Evolutionary conservation across 805 yeast genomes (phyloP).

Genomic region (Isabelozyma heimii): DNA sequence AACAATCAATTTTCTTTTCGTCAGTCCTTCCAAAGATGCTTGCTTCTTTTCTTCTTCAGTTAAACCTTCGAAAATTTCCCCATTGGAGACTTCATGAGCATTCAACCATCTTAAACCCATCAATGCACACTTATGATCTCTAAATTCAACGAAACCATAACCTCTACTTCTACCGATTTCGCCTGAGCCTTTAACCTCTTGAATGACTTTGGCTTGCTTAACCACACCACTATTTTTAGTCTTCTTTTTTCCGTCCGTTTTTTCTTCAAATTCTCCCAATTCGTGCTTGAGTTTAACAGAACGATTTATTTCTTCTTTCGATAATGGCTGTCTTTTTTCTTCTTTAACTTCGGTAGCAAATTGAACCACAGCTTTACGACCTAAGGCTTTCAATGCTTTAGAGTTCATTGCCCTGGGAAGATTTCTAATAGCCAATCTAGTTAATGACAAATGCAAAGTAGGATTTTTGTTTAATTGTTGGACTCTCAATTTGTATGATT

Average conservation of each 20-base stretch:
- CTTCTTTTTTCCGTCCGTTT: conserved; percentile 45
- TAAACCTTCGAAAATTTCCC: conserved; percentile 71
- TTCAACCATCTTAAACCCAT: conserved; percentile 98
- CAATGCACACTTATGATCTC: conserved; percentile 88
- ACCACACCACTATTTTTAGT: conserved; percentile 86
- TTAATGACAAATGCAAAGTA: conserved; percentile 84
- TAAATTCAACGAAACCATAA: conserved; percentile 90
- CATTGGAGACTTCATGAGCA: conserved; percentile 77
- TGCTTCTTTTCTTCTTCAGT: conserved; percentile 62
- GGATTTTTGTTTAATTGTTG: conserved; percentile 91
- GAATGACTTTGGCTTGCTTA: conserved; percentile 87
- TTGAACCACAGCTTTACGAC: conserved; percentile 90
- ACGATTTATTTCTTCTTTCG: conserved; percentile 83
- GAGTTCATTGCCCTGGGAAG: conserved; percentile 90
- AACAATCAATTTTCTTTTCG: conserved; percentile 76
- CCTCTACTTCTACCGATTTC: conserved; percentile 91
- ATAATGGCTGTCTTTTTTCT: conserved; percentile 73
- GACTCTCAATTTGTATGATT: conserved; percentile 80
- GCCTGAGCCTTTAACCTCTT: conserved; percentile 88
- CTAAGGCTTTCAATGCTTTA: conserved; percentile 84
- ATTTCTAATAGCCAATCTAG: conserved; percentile 92
- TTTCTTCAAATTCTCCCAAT: conserved; percentile 23
- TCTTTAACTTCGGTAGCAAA: conserved; percentile 87
- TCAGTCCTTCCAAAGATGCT: conserved; percentile 51
- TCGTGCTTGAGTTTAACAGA: conserved; percentile 67